These are phyloP conservation scores for Candida frijolesensis DNA, from an alignment of 1,139 yeast genomes.

Conservation along the genomic window DNA sequence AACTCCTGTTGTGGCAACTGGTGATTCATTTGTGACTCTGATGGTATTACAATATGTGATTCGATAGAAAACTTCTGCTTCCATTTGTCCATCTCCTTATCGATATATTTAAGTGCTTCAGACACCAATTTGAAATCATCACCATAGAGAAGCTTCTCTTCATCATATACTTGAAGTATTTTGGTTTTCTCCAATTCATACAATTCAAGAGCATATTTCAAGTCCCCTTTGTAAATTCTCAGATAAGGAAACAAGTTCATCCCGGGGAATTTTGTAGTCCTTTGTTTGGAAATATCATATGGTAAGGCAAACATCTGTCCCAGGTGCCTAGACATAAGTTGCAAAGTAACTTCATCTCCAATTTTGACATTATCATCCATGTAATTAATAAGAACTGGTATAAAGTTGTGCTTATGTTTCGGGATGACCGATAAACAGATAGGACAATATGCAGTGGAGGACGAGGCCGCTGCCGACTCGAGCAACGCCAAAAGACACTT, in stretches of 20 bases:
- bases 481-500: slow-evolving; percentile 77
- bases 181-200: slow-evolving; percentile 58
- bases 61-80: slow-evolving; percentile 13
- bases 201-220: slow-evolving; percentile 52
- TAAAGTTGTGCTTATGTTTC: slow-evolving; percentile 48
- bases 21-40: not conserved
- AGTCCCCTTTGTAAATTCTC: slow-evolving; percentile 69
- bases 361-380: slow-evolving; percentile 56
- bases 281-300: slow-evolving; percentile 33
- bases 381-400: slow-evolving; percentile 67
- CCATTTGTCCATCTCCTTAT: slow-evolving; percentile 45
- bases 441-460: slow-evolving; percentile 72
- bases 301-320: slow-evolving; percentile 69
- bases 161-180: slow-evolving; percentile 49
- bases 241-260: slow-evolving; percentile 34
- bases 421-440: slow-evolving; percentile 73
- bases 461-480: slow-evolving; percentile 53
- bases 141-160: slow-evolving; percentile 56
- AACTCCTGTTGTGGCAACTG: slow-evolving; percentile 13
- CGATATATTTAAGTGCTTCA: slow-evolving; percentile 60
- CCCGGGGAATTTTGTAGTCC: slow-evolving; percentile 19
- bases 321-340: slow-evolving; percentile 71
- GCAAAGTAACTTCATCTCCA: slow-evolving; percentile 61
- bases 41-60: not conserved
- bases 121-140: slow-evolving; percentile 62